Evolutionary conservation across 306 rosid species (phyloP).

Genomic region (Cucurbita argyrosperma): DNA sequence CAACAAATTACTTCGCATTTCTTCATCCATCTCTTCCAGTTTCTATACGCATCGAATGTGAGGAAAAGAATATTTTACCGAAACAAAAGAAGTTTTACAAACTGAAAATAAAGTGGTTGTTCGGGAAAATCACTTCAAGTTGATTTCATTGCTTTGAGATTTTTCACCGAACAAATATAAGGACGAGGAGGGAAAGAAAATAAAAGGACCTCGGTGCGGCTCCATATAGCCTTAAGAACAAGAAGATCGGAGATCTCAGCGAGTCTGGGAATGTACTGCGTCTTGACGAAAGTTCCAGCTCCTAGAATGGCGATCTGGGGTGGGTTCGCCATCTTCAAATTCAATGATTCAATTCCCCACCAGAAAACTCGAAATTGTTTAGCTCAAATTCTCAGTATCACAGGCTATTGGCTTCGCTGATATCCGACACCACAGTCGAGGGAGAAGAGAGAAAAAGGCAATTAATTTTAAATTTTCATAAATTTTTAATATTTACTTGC

Average conservation of each 20-base stretch:
- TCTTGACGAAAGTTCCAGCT: constrained; percentile 74
- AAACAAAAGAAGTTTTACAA: not conserved
- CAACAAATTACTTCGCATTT: not conserved
- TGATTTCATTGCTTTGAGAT: not conserved
- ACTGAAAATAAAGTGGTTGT: not conserved
- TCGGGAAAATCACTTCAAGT: not conserved
- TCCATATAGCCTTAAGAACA: constrained; percentile 69
- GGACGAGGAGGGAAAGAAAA: not conserved
- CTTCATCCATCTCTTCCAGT: not conserved
- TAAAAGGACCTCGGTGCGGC: constrained; percentile 51
- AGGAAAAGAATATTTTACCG: not conserved
- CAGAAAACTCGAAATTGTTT: not conserved
- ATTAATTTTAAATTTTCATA: not conserved
- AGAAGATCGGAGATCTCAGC: constrained; percentile 66
- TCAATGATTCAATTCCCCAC: not conserved
- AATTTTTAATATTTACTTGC: too few relatives aligned
- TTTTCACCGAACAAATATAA: not conserved
- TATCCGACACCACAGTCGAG: not conserved
- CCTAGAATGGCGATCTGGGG: constrained; percentile 69
- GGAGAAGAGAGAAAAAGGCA: not conserved
- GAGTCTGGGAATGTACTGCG: constrained; percentile 75
- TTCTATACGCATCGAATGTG: not conserved
- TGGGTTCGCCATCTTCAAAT: constrained; percentile 27
- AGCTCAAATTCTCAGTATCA: not conserved
- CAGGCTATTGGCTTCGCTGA: not conserved